A percentile compares a stretch with the other conserved stretches of the same genome.
Conservation (phyloP, 1,284 basidiomycete genomes). For the Coniferiporia sulphurascens region DNA sequence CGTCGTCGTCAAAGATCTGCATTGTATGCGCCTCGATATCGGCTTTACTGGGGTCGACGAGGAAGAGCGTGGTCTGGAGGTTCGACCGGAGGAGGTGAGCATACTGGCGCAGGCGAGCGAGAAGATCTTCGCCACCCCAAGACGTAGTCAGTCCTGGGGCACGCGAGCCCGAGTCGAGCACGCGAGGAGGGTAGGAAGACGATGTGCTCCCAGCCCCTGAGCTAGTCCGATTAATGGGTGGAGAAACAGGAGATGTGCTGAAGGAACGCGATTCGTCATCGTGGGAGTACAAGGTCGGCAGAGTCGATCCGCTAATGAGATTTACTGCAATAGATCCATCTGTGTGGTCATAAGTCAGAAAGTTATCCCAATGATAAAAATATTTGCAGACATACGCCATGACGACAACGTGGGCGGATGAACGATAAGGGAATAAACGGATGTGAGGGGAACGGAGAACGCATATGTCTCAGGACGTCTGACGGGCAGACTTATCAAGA, state of each 20-base stretch:
- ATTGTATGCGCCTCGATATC: constrained; percentile 90
- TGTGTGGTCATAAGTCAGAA: constrained; percentile 25
- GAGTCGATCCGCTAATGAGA: constrained; percentile 82
- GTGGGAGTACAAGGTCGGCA: constrained; percentile 92
- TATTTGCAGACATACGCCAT: constrained; percentile 64
- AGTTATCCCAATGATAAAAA: constrained; percentile 11
- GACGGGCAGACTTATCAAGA: constrained; percentile 72
- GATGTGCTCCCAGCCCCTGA: constrained; percentile 28
- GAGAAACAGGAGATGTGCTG: constrained; percentile 45
- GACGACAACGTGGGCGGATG: constrained; percentile 80
- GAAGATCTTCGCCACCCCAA: constrained; percentile 85
- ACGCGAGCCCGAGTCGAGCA: constrained; percentile 27
- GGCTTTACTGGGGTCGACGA: constrained; percentile 85
- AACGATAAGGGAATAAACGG: constrained; percentile 87
- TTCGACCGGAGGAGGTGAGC: constrained; percentile 75
- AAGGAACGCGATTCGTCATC: constrained; percentile 90
- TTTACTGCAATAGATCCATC: constrained; percentile 79
- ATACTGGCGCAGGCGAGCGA: constrained; percentile 67
- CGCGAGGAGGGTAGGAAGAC: constrained; percentile 59
- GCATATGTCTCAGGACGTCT: constrained; percentile 86
- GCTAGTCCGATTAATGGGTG: constrained; percentile 27
- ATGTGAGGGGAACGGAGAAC: constrained; percentile 87
- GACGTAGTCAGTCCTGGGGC: constrained; percentile 31
- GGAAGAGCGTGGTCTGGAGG: constrained; percentile 77
- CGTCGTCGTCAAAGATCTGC: constrained; percentile 74